Base-by-base conservation (phyloP, 2,329 filamentous ascomycete species). In the Coniochaeta hoffmannii region DNA sequence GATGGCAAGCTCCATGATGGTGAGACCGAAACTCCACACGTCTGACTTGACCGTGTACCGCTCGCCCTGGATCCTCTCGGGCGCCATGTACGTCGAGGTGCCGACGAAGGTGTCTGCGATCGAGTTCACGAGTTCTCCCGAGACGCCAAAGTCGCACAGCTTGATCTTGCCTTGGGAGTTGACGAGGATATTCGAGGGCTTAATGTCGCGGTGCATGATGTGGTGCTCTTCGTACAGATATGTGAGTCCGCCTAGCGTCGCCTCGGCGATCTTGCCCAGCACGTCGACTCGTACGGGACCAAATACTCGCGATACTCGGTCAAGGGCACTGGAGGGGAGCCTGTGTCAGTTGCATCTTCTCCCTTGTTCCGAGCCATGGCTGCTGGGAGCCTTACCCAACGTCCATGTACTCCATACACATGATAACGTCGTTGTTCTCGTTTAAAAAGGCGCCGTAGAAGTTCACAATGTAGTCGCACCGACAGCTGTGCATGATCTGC, bases 351-450 rank as follows among this genome's bases (percentile, higher is more conserved):
- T 17, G 49, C 38, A n/a, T 19, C 36, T 34, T 10, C 15, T 6
- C 6, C 53, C 55, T 54, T 17, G 17, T 22, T 26, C 11, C 32
- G 5, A 50, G 22, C 10, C 28, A 12, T 11, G n/a, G n/a, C n/a
- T n/a, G n/a, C 19, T 36, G 36, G 17, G 55, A n/a, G 50, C 89
- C n/a, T 73, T 81, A 97, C 94, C 94, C 94, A 69, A 93, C 90
- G 73, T 99, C 94, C 90, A 96, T 96, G 70, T 99, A 97, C 71
- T 99, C 94, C 94, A 99, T 99, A 72, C 94, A 99, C 87, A 99
- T 93, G 64, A 97, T 95, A 57, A 99, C 95, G 74, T 99, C 94
- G 68, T 95, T 93, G 59, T 91, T 91, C 67, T 95, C 89, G 69
- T 96, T 97, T 67, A 97, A 82, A 68, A 97, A 99, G 35, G 94